Evolutionary conservation across 768 basidiomycete species (phyloP), one percentile per base, ranked within the genome.

Genomic region (Lanmaoa rubissima): DNA sequence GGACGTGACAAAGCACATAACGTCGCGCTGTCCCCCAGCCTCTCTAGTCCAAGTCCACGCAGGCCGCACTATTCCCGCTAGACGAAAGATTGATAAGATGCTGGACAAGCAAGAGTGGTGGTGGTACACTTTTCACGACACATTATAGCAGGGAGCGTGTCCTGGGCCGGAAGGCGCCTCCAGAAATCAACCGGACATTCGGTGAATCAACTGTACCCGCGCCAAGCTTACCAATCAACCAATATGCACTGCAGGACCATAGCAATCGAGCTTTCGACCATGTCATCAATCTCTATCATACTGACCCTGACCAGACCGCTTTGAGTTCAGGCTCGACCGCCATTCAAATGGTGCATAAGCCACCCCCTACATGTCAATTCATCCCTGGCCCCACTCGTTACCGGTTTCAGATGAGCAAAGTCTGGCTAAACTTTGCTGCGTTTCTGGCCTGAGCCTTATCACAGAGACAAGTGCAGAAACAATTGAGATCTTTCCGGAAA

Each of bases 401-500:
- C 52, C 39, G 14, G 50, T 49, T 60, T 49, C 51, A 58, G 34
- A 49, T n/a, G 16, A 9, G 21, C 10, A 42, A 48, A 48, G 45
- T 24, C 46, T 28, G 26, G 31, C 41, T 45, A 38, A 34, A 44
- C 41, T 5, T 28, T 49, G 5, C 3, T 40, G 38, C 41, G 10
- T 21, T 32, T 24, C 17, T 38, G 35, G 48, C 17, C 14, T 11
- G 2, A 11, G 38, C 31, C n/a, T 41, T 31, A 9, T 8, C 50
- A n/a, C 21, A 24, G 21, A 46, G n/a, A 17, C 45, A 17, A n/a
- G 9, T 12, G n/a, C 45, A 46, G 11, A 17, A 17, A 50, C 38
- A 14, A 24, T 1, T 24, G 21, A 24, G 4, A 31, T 17, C 12
- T 32, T 21, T 16, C 7, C 40, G 40, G 19, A 31, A 32, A n/a